Conservation (phyloP, 2,329 filamentous ascomycete species). For the Ascochyta koolunga region DNA sequence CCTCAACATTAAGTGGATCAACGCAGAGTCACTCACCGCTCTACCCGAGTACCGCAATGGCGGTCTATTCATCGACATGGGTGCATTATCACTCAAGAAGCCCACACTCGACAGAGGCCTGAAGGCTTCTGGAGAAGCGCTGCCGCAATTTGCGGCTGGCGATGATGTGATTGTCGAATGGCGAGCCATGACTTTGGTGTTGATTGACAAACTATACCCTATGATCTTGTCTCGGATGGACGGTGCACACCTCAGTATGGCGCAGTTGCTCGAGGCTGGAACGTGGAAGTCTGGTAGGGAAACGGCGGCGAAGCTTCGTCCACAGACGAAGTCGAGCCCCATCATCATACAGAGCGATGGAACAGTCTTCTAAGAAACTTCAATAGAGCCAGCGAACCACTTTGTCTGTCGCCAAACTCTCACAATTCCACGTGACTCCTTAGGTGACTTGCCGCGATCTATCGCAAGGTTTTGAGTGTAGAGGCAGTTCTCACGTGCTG, state of each 20-base stretch:
- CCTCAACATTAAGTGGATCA: slow-evolving; percentile 80
- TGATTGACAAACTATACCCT: slow-evolving; percentile 70
- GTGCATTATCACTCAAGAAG: slow-evolving; percentile 75
- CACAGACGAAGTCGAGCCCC: slow-evolving; percentile 35
- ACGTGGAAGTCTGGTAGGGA: slow-evolving; percentile 75
- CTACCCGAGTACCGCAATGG: slow-evolving; percentile 93
- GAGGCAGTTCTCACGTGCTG: no score
- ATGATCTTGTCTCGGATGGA: slow-evolving; percentile 73
- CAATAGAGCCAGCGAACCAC: no score
- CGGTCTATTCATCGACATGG: slow-evolving; percentile 84
- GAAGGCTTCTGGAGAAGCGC: slow-evolving; percentile 68
- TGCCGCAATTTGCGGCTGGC: slow-evolving; percentile 71
- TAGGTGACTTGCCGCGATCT: no score
- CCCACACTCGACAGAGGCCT: slow-evolving; percentile 71
- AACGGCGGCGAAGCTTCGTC: slow-evolving; percentile 30
- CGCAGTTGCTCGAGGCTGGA: slow-evolving; percentile 90
- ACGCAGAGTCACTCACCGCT: slow-evolving; percentile 83
- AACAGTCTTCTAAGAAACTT: slow-evolving; percentile 28
- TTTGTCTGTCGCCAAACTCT: no score
- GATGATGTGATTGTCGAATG: slow-evolving; percentile 81
- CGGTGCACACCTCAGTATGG: slow-evolving; percentile 71
- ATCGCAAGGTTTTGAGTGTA: no score
- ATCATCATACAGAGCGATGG: slow-evolving; percentile 41
- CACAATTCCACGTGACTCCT: no score
- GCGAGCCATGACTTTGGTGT: slow-evolving; percentile 74